phyloP scores from a whole-genome alignment of 1,284 basidiomycete genomes.

The Leucoagaricus sp. region DNA sequence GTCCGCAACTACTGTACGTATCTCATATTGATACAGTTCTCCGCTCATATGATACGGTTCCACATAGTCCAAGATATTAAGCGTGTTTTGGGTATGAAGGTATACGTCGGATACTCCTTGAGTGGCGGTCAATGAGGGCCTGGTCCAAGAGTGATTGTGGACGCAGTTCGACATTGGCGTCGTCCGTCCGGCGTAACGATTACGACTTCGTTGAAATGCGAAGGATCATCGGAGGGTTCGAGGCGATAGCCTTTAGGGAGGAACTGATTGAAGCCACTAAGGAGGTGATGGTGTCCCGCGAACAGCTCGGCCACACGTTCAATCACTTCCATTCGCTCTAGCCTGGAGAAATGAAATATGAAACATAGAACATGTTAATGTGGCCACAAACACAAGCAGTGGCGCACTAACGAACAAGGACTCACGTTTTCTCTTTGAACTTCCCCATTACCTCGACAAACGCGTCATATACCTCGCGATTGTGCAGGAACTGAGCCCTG shows the following conservation, averaged over 20 bases:
- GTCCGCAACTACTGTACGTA: neutral
- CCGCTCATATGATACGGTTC: neutral
- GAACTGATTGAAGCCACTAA: slow-evolving; percentile 16
- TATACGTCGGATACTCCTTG: neutral
- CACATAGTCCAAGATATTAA: neutral
- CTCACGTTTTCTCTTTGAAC: slow-evolving; percentile 11
- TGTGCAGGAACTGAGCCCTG: slow-evolving; percentile 6
- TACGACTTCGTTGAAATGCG: slow-evolving; percentile 4
- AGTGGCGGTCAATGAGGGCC: neutral
- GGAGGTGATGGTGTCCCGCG: slow-evolving; percentile 13
- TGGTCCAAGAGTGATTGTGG: neutral
- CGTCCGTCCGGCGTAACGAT: slow-evolving; percentile 14
- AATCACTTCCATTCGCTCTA: slow-evolving; percentile 16
- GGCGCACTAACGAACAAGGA: neutral
- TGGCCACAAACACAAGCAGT: neutral
- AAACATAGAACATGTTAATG: neutral
- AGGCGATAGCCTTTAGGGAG: slow-evolving; percentile 15
- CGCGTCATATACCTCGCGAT: slow-evolving; percentile 8
- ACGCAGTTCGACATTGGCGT: neutral
- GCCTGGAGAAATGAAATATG: neutral
- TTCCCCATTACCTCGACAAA: slow-evolving; percentile 9
- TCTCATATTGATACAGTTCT: neutral
- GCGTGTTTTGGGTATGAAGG: neutral
- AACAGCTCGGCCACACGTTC: slow-evolving; percentile 15
- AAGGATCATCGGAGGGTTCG: slow-evolving; percentile 14